phyloP scores from a whole-genome alignment of 306 rosid genomes.

The Oemleria cerasiformis region DNA sequence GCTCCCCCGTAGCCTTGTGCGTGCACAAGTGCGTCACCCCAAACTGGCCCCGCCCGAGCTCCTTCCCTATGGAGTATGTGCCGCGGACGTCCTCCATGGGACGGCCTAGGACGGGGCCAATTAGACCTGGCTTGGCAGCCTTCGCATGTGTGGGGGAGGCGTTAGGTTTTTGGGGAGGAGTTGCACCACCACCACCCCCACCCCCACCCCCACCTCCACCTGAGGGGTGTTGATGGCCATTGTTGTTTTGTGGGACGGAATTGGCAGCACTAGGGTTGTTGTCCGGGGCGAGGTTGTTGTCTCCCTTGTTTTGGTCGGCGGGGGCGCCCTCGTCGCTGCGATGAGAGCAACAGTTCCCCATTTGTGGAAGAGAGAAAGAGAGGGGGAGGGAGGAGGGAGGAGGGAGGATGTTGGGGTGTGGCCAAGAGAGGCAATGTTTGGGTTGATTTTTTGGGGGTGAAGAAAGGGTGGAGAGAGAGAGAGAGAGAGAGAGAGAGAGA shows the following conservation, averaged over 20 bases:
- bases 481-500: conserved; percentile 15
- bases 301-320: conserved; percentile 30
- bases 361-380: conserved; percentile 32
- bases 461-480: conserved; percentile 22
- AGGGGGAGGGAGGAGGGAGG: conserved; percentile 18
- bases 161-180: conserved; percentile 18
- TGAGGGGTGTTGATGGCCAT: too few species aligned
- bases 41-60: conserved; percentile 90
- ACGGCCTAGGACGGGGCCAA: conserved; percentile 75
- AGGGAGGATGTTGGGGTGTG: conserved; percentile 18
- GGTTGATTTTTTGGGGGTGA: conserved; percentile 39
- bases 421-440: conserved; percentile 33
- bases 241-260: neutral
- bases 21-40: conserved; percentile 89
- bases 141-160: conserved; percentile 39
- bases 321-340: conserved; percentile 46
- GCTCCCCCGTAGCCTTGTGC: conserved; percentile 62
- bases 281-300: conserved; percentile 11
- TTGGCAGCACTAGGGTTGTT: neutral
- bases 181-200: too few species aligned
- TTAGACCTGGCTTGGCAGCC: conserved; percentile 28
- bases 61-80: conserved; percentile 67
- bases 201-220: too few species aligned
- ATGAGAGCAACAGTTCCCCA: conserved; percentile 97
- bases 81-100: conserved; percentile 77